phyloP scores from a whole-genome alignment of 192 early-diverging fungal genomes.

The Coemansia sp. region DNA sequence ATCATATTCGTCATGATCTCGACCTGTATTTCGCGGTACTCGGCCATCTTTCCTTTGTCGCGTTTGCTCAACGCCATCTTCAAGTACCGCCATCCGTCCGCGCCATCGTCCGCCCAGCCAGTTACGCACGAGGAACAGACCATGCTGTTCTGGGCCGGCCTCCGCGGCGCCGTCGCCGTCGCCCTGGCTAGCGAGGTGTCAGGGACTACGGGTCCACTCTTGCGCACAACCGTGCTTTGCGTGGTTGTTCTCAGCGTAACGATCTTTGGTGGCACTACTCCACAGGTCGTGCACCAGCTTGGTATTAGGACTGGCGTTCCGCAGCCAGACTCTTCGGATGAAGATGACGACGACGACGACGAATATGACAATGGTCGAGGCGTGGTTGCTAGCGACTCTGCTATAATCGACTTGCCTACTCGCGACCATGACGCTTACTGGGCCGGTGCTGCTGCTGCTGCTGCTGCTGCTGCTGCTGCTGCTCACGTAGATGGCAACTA shows the following conservation, averaged over 20 bases:
- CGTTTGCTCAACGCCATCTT: slow-evolving; percentile 75
- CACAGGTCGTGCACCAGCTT: slow-evolving; percentile 71
- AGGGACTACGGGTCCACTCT: slow-evolving; percentile 63
- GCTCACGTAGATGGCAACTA: not conserved
- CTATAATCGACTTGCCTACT: slow-evolving; percentile 1
- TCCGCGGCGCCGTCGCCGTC: slow-evolving; percentile 96
- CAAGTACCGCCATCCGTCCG: slow-evolving; percentile 53
- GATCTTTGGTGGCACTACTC: slow-evolving; percentile 90
- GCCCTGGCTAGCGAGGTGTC: slow-evolving; percentile 83
- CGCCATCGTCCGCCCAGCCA: slow-evolving; percentile 53
- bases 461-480: slow-evolving; percentile 1
- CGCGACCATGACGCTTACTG: not conserved
- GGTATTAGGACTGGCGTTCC: slow-evolving; percentile 73
- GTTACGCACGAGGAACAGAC: slow-evolving; percentile 64
- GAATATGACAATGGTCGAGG: not conserved
- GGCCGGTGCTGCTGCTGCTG: not conserved
- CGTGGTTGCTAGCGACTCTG: slow-evolving; percentile 4
- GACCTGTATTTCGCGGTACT: slow-evolving; percentile 84
- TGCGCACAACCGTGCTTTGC: slow-evolving; percentile 86
- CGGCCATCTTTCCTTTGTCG: slow-evolving; percentile 82
- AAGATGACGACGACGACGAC: slow-evolving; percentile 23
- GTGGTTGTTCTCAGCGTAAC: slow-evolving; percentile 90
- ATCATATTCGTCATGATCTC: slow-evolving; percentile 74
- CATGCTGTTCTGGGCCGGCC: slow-evolving; percentile 95
- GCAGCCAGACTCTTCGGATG: slow-evolving; percentile 50